Base-by-base conservation (phyloP, 257 asterid genomes). In the Gardenia jasminoides region DNA sequence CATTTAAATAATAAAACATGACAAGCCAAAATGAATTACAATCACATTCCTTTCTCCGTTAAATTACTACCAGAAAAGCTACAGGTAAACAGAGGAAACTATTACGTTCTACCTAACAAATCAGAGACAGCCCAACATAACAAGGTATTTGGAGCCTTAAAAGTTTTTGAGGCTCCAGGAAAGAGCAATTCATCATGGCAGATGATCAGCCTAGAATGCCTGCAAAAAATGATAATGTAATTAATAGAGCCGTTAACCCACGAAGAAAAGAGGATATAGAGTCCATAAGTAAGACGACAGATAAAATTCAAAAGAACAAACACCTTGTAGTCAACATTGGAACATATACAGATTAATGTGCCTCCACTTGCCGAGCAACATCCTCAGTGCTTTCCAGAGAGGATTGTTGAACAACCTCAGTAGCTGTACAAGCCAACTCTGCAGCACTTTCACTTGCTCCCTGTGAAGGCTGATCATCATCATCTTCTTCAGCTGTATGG, bases 301-400 rank as follows among this genome's bases (percentile, higher is more conserved):
- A 71, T 36, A 69, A 47, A 59, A 28, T 50, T 1, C 26, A 56
- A 82, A 73, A 52, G 50, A 19, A 46, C 41, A 44, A 43, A 72
- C 69, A 30, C 10, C 48, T 13, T 24, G 33, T n/a, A 44, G 50
- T 67, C 43, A 22, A 83, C 56, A 50, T 46, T 31, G 66, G 33
- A 28, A 47, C 30, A 78, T 58, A 41, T 58, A 58, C 56, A 10
- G 11, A 41, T 43, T 79, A 82, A 82, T 73, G 80, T 54, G 78
- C 83, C 74, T 83, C 80, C 64, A 76, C 88, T 78, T 88, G 90
- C 80, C 72, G 84, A 8, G 89, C 80, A 62, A 88, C 86, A 65
- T 91, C 96, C 86, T 89, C 95, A 9, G 87, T 81, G 74, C 81
- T 87, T 85, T 85, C 88, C 28, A 86, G 86, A 41, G 90, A 66